A percentile compares a stretch with the other conserved stretches of the same genome.
Conservation (phyloP, 176 grass and related monocot species). For the Zoysia pacifica region DNA sequence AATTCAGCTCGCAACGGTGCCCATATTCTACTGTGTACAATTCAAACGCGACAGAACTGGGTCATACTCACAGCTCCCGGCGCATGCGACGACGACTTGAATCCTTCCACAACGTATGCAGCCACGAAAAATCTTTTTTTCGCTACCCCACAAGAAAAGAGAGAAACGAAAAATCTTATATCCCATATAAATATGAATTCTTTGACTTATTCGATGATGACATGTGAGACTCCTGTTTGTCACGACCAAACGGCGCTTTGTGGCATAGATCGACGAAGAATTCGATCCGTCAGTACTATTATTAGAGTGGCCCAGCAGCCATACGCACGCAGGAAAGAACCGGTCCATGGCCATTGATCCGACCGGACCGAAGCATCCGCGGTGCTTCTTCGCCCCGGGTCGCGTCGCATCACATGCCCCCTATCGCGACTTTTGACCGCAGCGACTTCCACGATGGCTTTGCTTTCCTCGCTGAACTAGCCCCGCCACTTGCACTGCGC, state of each 20-base stretch:
- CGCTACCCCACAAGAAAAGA: neutral
- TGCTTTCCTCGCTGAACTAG: neutral
- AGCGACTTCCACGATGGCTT: slow-evolving; percentile 1
- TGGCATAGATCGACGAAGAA: neutral
- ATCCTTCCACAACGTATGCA: no score
- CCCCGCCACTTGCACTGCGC: neutral
- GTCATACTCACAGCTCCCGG: no score
- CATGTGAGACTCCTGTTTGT: neutral
- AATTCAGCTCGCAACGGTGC: no score
- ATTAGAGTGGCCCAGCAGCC: neutral
- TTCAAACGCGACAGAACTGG: no score
- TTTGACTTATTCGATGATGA: neutral
- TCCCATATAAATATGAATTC: no score
- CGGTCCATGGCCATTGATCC: neutral
- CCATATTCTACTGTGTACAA: no score
- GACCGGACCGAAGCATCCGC: neutral
- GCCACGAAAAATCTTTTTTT: neutral
- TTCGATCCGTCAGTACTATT: neutral
- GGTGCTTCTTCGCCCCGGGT: neutral
- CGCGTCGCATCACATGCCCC: neutral
- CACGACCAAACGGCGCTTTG: neutral
- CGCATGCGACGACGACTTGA: no score
- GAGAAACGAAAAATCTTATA: neutral
- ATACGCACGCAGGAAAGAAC: no score
- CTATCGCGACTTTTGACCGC: slow-evolving; percentile 25